Evolutionary conservation across 1,139 yeast genomes (phyloP).

Genomic region (Suhomyces anneliseae): DNA sequence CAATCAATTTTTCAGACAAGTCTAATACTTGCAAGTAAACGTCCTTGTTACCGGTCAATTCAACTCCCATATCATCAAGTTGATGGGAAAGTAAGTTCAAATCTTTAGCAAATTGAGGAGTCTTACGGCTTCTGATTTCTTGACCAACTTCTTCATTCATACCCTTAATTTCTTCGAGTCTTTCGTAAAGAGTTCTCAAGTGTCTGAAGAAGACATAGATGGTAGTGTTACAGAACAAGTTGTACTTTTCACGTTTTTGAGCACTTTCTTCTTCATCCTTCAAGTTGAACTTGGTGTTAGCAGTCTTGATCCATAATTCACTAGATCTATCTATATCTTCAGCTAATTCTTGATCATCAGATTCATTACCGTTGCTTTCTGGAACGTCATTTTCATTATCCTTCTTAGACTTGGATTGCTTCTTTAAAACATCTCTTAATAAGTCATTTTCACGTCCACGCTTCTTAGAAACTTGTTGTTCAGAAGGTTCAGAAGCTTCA

Average conservation of each 20-base stretch:
- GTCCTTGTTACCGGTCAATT: constrained; percentile 63
- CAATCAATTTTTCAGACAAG: constrained; percentile 74
- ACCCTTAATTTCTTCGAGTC: constrained; percentile 74
- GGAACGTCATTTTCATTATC: constrained; percentile 43
- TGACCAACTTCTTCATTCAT: constrained; percentile 65
- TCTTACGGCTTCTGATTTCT: constrained; percentile 65
- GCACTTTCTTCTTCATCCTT: constrained; percentile 20
- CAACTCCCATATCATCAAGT: constrained; percentile 75
- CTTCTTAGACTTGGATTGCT: constrained; percentile 50
- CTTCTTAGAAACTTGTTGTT: constrained; percentile 33
- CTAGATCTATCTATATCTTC: constrained; percentile 57
- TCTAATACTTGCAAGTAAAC: constrained; percentile 76
- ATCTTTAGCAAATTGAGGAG: constrained; percentile 86
- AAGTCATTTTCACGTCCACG: constrained; percentile 65
- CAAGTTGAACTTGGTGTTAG: constrained; percentile 35
- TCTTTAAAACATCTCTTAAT: constrained; percentile 72
- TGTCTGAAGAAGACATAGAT: constrained; percentile 89
- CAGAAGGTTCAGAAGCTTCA: constrained; percentile 8
- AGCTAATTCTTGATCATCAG: constrained; percentile 33
- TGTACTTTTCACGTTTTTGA: constrained; percentile 52
- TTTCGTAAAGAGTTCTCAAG: constrained; percentile 74
- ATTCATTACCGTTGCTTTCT: constrained; percentile 28
- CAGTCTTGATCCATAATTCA: constrained; percentile 63
- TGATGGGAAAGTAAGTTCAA: constrained; percentile 80
- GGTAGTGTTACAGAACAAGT: constrained; percentile 87